Evolutionary conservation across 768 basidiomycete genomes (phyloP).

Genomic region (Neoboletus magnificus): DNA sequence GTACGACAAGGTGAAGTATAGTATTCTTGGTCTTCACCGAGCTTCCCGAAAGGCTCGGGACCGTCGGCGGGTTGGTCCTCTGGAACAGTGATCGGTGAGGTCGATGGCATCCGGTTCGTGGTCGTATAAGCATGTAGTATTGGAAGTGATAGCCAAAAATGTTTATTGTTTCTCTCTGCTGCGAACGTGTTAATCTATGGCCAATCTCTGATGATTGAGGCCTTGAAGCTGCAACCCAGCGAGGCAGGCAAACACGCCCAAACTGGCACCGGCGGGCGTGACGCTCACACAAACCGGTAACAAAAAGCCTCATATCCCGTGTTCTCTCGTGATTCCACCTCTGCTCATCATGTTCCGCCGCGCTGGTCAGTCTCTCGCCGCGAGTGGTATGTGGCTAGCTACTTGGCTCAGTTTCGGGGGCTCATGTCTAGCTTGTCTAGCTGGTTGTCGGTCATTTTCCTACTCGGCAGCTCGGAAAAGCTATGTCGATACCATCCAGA

Average conservation of each 20-base stretch:
- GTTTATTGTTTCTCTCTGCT: constrained; percentile 6
- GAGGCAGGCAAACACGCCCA: constrained; percentile 24
- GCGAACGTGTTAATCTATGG: background rate
- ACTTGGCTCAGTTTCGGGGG: background rate
- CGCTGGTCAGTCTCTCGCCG: constrained; percentile 53
- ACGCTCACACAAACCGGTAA: constrained; percentile 13
- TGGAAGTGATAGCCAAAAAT: constrained; percentile 14
- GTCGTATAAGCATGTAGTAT: constrained; percentile 14
- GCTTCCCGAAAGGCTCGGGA: constrained; percentile 73
- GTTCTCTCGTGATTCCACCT: constrained; percentile 9
- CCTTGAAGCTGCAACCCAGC: background rate
- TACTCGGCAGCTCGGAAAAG: constrained; percentile 67
- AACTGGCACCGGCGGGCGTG: constrained; percentile 20
- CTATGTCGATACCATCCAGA: constrained; percentile 88
- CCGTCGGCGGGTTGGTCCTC: constrained; percentile 40
- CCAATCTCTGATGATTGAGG: background rate
- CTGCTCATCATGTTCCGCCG: constrained; percentile 49
- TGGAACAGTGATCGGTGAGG: constrained; percentile 24
- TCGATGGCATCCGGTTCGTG: background rate
- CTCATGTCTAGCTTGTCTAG: constrained; percentile 29
- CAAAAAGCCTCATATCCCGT: constrained; percentile 8
- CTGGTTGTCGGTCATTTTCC: constrained; percentile 78
- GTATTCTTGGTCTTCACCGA: constrained; percentile 66
- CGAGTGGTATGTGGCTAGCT: constrained; percentile 42
- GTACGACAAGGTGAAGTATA: constrained; percentile 80